These are phyloP conservation scores for Trametopsis cervina DNA, from an alignment of 768 basidiomycete genomes.

Conservation along the genomic window DNA sequence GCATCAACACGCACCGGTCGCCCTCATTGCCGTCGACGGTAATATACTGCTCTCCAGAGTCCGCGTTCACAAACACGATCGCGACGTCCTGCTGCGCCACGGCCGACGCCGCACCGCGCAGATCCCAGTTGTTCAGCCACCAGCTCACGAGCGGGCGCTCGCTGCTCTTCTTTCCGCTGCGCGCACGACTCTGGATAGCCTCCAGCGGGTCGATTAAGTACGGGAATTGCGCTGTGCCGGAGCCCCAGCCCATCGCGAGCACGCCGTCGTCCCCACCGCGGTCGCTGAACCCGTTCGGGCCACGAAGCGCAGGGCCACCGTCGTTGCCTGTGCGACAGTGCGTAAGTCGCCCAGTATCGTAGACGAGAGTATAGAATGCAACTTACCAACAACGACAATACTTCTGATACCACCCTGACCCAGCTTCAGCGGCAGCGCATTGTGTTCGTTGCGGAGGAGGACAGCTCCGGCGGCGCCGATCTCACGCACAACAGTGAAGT, in stretches of 20 bases:
- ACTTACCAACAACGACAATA: conserved; percentile 54
- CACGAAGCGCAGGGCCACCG: conserved; percentile 35
- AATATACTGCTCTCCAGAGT: conserved; percentile 82
- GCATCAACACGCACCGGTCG: conserved; percentile 39
- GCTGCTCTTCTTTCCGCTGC: conserved; percentile 33
- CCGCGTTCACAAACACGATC: conserved; percentile 75
- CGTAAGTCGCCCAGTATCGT: no score
- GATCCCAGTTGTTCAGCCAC: conserved; percentile 21
- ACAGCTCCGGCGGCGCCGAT: conserved; percentile 72
- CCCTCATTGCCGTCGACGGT: conserved; percentile 75
- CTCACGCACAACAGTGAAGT: conserved; percentile 58
- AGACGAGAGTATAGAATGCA: no score
- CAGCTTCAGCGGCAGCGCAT: conserved; percentile 50
- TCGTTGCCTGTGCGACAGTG: conserved; percentile 38
- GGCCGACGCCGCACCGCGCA: conserved; percentile 13
- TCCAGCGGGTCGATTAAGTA: conserved; percentile 79
- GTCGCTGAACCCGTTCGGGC: conserved; percentile 44
- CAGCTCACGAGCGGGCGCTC: conserved; percentile 12
- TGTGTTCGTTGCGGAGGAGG: conserved; percentile 63
- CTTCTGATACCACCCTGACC: conserved; percentile 25
- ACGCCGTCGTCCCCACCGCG: conserved; percentile 44
- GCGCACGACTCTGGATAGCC: conserved; percentile 70
- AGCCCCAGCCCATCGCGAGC: conserved; percentile 86
- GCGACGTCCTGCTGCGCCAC: conserved; percentile 12
- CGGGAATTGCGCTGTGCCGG: conserved; percentile 62